These are phyloP conservation scores for Pseudogymnoascus sp. DNA, from an alignment of 2,329 filamentous ascomycete species.

Conservation along the genomic window DNA sequence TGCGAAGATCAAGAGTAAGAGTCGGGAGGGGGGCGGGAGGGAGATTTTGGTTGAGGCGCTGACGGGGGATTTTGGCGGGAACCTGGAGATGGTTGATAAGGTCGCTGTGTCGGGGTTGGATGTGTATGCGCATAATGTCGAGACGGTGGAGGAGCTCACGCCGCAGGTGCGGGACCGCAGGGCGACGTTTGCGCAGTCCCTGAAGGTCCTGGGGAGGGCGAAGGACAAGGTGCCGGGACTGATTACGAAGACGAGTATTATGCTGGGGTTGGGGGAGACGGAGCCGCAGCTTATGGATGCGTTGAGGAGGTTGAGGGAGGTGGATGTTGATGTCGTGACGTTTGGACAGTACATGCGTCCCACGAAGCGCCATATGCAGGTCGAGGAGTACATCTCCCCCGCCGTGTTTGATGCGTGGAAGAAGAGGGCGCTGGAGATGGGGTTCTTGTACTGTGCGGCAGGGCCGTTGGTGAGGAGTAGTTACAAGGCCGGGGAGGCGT, in stretches of 20 bases:
- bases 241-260: conserved; percentile 98
- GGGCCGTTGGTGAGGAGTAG: conserved; percentile 88
- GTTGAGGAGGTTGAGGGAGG: conserved; percentile 64
- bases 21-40: not conserved
- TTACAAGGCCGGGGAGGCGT: conserved; percentile 96
- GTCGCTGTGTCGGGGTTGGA: conserved; percentile 85
- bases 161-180: conserved; percentile 83
- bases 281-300: conserved; percentile 78
- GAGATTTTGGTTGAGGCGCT: conserved; percentile 68
- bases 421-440: conserved; percentile 81
- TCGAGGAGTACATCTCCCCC: conserved; percentile 89
- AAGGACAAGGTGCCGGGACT: conserved; percentile 67
- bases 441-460: conserved; percentile 92
- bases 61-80: conserved; percentile 79
- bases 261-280: conserved; percentile 90
- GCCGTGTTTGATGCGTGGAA: conserved; percentile 88
- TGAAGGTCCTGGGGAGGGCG: conserved; percentile 69
- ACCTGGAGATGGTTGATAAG: conserved; percentile 76
- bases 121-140: conserved; percentile 94
- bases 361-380: conserved; percentile 94
- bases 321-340: conserved; percentile 86
- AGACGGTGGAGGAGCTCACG: conserved; percentile 86
- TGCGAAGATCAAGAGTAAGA: conserved; percentile 79
- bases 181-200: conserved; percentile 79
- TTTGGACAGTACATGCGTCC: conserved; percentile 99